phyloP scores from a whole-genome alignment of 176 grass and related monocot species.

The Pontederia crassipes region DNA sequence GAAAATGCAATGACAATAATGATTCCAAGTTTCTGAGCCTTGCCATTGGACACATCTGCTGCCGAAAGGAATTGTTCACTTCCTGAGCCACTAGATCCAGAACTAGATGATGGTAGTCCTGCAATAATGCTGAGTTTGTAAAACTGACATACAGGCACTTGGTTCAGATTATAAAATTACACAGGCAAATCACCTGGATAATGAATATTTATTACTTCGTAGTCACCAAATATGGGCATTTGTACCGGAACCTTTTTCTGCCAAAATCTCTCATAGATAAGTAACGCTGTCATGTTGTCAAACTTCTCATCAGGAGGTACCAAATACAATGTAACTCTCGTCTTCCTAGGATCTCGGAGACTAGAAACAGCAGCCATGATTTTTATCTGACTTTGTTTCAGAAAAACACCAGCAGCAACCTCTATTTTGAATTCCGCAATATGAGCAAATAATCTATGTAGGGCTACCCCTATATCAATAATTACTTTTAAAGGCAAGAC shows the following conservation, averaged over 20 bases:
- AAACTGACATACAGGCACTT: constrained; percentile 3
- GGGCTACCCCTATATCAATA: constrained; percentile 62
- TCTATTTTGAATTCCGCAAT: constrained; percentile 81
- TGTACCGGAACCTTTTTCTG: constrained; percentile 64
- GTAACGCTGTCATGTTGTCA: constrained; percentile 48
- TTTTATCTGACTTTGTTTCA: constrained; percentile 98
- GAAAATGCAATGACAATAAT: constrained; percentile 49
- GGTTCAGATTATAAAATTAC: constrained; percentile 5
- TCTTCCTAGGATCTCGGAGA: constrained; percentile 70
- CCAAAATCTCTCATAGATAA: constrained; percentile 78
- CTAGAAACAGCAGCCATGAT: constrained; percentile 88
- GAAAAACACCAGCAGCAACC: constrained; percentile 79
- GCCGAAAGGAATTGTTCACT: constrained; percentile 41
- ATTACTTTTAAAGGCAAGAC: constrained; percentile 59
- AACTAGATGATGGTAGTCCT: constrained; percentile 56
- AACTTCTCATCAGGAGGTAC: constrained; percentile 88
- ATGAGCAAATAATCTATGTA: constrained; percentile 74
- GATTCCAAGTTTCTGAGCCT: constrained; percentile 61
- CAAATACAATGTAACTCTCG: constrained; percentile 80
- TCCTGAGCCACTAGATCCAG: constrained; percentile 27
- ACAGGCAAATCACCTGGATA: constrained; percentile 63
- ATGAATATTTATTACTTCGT: constrained; percentile 57
- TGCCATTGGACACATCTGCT: constrained; percentile 32
- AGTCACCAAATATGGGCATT: constrained; percentile 72
- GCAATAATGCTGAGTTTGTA: constrained; percentile 10